phyloP scores from a whole-genome alignment of 2,329 filamentous ascomycete species.

The Alternaria angustiovoidea region DNA sequence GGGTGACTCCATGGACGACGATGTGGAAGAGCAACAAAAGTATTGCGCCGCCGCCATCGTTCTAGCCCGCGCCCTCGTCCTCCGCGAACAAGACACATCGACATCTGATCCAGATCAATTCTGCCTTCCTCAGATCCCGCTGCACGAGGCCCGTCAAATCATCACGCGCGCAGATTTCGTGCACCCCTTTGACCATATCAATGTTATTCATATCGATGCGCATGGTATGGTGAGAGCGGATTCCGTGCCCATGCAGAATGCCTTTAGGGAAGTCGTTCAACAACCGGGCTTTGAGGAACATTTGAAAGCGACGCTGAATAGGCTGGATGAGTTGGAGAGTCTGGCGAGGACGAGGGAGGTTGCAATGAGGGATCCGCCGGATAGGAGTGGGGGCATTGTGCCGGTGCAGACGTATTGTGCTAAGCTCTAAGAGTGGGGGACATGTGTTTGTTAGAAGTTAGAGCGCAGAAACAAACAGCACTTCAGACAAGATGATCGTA shows the following conservation, averaged over 20 bases:
- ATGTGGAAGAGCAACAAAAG: constrained; percentile 97
- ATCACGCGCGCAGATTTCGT: constrained; percentile 97
- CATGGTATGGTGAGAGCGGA: constrained; percentile 87
- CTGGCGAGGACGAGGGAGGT: constrained; percentile 89
- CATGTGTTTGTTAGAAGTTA: accelerated
- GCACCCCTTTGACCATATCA: constrained; percentile 86
- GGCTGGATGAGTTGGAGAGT: constrained; percentile 90
- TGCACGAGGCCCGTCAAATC: constrained; percentile 65
- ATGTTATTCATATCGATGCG: constrained; percentile 93
- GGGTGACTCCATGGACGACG: constrained; percentile 83
- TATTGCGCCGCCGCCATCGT: constrained; percentile 95
- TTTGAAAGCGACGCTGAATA: constrained; percentile 79
- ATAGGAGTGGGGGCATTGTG: constrained; percentile 40
- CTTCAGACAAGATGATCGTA: no score
- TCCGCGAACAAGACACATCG: constrained; percentile 68
- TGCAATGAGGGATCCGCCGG: constrained; percentile 77
- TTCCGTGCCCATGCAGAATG: constrained; percentile 93
- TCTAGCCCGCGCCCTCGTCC: constrained; percentile 85
- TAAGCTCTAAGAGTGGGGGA: constrained; percentile 20
- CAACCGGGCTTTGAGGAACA: constrained; percentile 81
- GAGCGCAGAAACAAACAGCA: no score
- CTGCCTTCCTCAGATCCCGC: constrained; percentile 73
- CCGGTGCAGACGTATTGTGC: constrained; percentile 41
- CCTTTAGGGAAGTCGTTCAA: constrained; percentile 82
- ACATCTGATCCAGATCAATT: constrained; percentile 69